Percentiles rank a stretch among this genome's conserved stretches.
Evolutionary conservation across 1,139 yeast species (phyloP).

Genomic region (Yamadazyma triangularis): DNA sequence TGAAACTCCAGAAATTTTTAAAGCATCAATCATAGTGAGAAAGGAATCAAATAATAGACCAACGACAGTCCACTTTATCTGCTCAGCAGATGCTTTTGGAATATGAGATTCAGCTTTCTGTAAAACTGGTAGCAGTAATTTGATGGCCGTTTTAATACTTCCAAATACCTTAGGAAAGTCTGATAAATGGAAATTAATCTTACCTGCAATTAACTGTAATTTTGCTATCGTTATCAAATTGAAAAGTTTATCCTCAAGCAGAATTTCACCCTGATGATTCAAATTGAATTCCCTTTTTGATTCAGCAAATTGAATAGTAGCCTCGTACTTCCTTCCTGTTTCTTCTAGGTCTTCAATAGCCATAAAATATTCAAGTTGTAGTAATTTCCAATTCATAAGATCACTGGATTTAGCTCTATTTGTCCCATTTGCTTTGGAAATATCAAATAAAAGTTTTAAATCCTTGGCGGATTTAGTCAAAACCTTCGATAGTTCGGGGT

Average conservation of each 20-base stretch:
- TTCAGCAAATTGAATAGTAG: constrained; percentile 19
- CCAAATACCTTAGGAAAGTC: constrained; percentile 22
- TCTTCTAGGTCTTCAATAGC: constrained; percentile 10
- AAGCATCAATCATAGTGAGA: constrained; percentile 27
- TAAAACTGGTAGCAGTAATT: constrained; percentile 37
- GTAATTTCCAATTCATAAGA: constrained; percentile 24
- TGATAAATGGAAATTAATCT: constrained; percentile 12
- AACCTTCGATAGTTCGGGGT: too few relatives aligned
- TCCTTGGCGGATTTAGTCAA: constrained; percentile 1
- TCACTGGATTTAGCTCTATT: constrained; percentile 8
- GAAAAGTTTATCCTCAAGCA: constrained; percentile 21
- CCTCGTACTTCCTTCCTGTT: constrained; percentile 20
- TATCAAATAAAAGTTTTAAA: constrained; percentile 7
- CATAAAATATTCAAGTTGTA: constrained; percentile 26
- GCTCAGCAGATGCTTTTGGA: too few relatives aligned
- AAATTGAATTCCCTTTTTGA: constrained; percentile 28
- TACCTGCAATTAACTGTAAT: constrained; percentile 28
- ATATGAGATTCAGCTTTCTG: too few relatives aligned
- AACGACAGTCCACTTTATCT: too few relatives aligned
- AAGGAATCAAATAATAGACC: constrained; percentile 31
- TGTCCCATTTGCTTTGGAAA: too few relatives aligned
- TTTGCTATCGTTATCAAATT: constrained; percentile 33
- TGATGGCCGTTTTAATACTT: constrained; percentile 33
- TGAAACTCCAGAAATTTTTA: constrained; percentile 46
- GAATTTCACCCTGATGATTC: constrained; percentile 10